Evolutionary conservation across 371 early-diverging fungal genomes (phyloP).

Genomic region (Rhizomucor pusillus): DNA sequence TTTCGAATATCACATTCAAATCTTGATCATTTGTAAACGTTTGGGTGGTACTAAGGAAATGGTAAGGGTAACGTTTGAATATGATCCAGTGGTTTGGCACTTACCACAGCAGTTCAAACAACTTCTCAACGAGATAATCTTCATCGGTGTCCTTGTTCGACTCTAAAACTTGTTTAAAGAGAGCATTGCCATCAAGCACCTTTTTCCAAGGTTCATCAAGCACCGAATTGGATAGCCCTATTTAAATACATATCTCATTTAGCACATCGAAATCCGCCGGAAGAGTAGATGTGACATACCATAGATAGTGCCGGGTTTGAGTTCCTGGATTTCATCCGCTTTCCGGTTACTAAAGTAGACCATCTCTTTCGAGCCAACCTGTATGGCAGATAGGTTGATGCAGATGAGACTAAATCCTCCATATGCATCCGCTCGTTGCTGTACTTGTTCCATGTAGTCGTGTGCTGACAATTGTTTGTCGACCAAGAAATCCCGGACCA

Average conservation of each 20-base stretch:
- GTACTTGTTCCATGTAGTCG: slow-evolving; percentile 22
- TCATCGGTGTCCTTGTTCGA: slow-evolving; percentile 10
- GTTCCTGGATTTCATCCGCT: slow-evolving; percentile 13
- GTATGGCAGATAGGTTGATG: no score
- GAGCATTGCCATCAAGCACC: slow-evolving; percentile 37
- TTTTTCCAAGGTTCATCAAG: slow-evolving; percentile 52
- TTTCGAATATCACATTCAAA: slow-evolving; percentile 13
- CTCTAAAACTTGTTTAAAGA: slow-evolving; percentile 32
- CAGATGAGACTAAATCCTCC: slow-evolving; percentile 56
- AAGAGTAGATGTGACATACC: slow-evolving; percentile 16
- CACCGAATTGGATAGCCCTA: slow-evolving; percentile 52
- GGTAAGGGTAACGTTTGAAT: slow-evolving; percentile 3
- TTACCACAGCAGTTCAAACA: slow-evolving; percentile 47
- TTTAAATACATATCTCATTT: background rate
- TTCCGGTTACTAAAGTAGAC: slow-evolving; percentile 43
- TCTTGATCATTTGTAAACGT: slow-evolving; percentile 1
- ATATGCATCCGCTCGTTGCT: slow-evolving; percentile 25
- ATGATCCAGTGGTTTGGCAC: background rate
- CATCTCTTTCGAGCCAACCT: no score
- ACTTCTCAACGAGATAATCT: slow-evolving; percentile 35
- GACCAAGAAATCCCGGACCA: slow-evolving; percentile 42
- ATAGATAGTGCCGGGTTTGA: slow-evolving; percentile 29
- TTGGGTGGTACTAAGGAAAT: background rate
- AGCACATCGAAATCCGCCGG: background rate
- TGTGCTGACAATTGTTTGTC: slow-evolving; percentile 13